Evolutionary conservation across 257 asterid genomes (phyloP), one percentile per base, ranked within the genome.

Genomic region (Petrea volubilis): DNA sequence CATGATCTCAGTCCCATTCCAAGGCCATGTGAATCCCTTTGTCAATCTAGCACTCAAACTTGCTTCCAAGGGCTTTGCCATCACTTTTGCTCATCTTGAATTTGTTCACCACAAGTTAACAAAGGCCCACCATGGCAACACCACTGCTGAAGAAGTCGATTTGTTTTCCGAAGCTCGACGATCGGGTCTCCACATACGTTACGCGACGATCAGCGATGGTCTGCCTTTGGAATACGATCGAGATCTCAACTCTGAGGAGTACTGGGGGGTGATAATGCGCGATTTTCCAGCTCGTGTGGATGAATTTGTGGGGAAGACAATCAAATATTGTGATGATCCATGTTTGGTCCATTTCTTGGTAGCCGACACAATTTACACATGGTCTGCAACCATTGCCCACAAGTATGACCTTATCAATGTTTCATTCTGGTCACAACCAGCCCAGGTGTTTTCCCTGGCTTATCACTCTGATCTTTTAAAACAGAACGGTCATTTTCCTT

Each of bases 161-260:
- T n/a, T 47, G 8, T 47, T 47, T 47, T 47, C 24, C 7, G 11
- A 38, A 10, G 80, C 81, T 17, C 80, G 84, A 2, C 36, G 73
- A 33, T 72, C 78, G 0, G 88, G 85, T 2, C 85, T 86, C 1
- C 82, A 86, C 71, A 84, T 86, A 12, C 72, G 80, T 64, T 87
- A 82, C 61, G 41, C 78, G 0, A 87, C 90, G 6, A 79, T 82
- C 4, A 40, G 44, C 8, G 92, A 87, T 24, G 90, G 90, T 6
- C 72, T 78, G 31, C 85, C 92, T 0, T 25, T 87, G n/a, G 81
- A 70, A 4, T 82, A 68, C n/a, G 82, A 88, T 60, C 59, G 94
- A 15, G 72, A 29, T 33, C 60, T 40, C 21, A 31, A 81, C 62
- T 55, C 67, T 0, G 60, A 59, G 13, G 78, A 79, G 34, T 78